Base-by-base conservation (phyloP, 225 moss, liverwort and hornwort genomes). In the Pseudoscleropodium purum region DNA sequence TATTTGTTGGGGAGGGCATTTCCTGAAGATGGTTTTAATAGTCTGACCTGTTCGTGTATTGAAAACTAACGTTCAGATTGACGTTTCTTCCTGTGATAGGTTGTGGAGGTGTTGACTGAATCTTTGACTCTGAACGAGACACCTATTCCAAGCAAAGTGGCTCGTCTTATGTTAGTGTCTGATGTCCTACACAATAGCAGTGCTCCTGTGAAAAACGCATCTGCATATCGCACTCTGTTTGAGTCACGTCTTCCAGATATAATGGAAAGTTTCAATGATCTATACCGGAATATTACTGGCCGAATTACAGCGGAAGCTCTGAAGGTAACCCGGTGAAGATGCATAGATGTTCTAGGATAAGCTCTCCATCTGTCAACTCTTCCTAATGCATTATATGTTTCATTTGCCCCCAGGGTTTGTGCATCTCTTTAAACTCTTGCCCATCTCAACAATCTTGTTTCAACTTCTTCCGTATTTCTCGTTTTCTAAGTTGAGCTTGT, bases 281-380 rank as follows among this genome's bases (percentile, higher is more conserved):
- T 99, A 2, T 97, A 99, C 85, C 95, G 97, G 73, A 99, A 94
- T 82, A 96, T 99, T 45, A 97, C 99, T 47, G 99, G 99, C 52
- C 95, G 99, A 73, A 99, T 99, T 77, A 99, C 99, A 63, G 99
- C 99, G 86, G 99, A 99, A 95, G 99, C 99, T 87, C 92, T 99
- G 89, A 99, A 99, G 97, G 98, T 98, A 87, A 74, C 59, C 19
- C 74, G 60, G 61, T 86, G 83, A 66, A 86, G 86, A 66, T 84
- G 62, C 31, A 14, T 26, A 73, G 82, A 83, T 90, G 37, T 89
- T 84, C 41, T 80, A 66, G 90, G 84, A 91, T 59, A 65, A 88
- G 60, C 37, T 86, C 66, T 59, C 73, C 39, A 60, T 85, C 78
- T 72, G 57, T 89, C 59, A 49, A 65, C 36, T 84, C 45, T 88